Evolutionary conservation across 2,329 filamentous ascomycete species (phyloP).

Genomic region (Aspergillus cejpii): DNA sequence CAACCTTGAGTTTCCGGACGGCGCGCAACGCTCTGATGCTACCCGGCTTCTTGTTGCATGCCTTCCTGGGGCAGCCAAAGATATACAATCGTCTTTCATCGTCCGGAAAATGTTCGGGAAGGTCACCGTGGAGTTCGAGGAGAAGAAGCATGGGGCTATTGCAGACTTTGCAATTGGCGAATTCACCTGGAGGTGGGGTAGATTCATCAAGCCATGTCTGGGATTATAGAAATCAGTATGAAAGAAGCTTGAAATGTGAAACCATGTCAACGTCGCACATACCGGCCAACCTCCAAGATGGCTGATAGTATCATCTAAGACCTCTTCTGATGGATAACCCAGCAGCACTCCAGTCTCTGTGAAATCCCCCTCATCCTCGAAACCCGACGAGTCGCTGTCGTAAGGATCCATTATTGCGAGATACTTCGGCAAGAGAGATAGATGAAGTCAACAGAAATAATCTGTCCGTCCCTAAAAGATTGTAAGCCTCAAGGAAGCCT

Average conservation of each 20-base stretch:
- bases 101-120: conserved; percentile 76
- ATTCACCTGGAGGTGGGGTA: conserved; percentile 63
- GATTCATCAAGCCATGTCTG: conserved; percentile 78
- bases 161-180: conserved; percentile 84
- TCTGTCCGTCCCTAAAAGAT: not conserved
- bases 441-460: not conserved
- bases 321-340: conserved; percentile 77
- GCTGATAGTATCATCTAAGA: conserved; percentile 74
- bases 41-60: conserved; percentile 74
- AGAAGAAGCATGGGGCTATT: conserved; percentile 75
- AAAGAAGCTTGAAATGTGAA: not conserved
- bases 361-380: conserved; percentile 53
- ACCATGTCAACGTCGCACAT: conserved; percentile 36
- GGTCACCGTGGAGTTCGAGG: conserved; percentile 82
- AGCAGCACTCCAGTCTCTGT: conserved; percentile 72
- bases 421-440: conserved; percentile 1
- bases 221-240: conserved; percentile 13
- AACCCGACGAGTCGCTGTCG: conserved; percentile 75
- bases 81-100: conserved; percentile 86
- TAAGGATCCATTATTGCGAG: conserved; percentile 61
- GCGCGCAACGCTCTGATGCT: conserved; percentile 71
- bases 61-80: conserved; percentile 69
- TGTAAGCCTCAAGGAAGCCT: not conserved
- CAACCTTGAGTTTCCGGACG: conserved; percentile 46
- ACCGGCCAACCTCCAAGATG: conserved; percentile 83